Base-by-base conservation (phyloP, 2,329 filamentous ascomycete species). In the Fragosphaeria purpurea region DNA sequence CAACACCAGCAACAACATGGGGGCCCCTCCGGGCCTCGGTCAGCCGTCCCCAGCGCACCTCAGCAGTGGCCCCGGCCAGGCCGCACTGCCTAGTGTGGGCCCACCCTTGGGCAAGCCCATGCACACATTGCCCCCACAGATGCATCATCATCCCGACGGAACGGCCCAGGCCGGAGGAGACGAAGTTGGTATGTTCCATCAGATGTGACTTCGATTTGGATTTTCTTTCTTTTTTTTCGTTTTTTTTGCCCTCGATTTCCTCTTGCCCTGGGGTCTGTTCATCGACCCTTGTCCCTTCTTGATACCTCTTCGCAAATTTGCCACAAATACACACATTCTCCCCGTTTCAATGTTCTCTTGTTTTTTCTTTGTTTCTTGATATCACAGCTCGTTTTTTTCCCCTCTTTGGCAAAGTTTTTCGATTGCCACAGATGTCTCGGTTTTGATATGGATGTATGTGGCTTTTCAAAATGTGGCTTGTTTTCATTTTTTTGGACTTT, bases 111-210 rank as follows among this genome's bases (percentile, higher is more conserved):
- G 76, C 60, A 83, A 85, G 68, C 78, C 82, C 58, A 75, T 86
- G 67, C 71, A 74, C 58, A 76, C 73, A 66, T 81, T 90, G 80
- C 80, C 82, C 60, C 71, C 74, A 55, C 69, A 72, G 68, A 87
- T 93, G 69, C 89, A 88, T 67, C 82, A 89, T 68, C 82, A 88
- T 64, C 76, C 77, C 56, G 82, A 86, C 62, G 75, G 80, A 64
- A 76, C 72, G 65, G 75, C 75, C 61, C 79, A 80, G 65, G 77
- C 79, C 68, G 81, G 79, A 70, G 77, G 76, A 67, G 86, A 90
- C 64, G 88, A 93, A 80, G 89, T 89, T 83, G 89, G 89, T 95
- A 95, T 94, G 89, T 95, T 90, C 77, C 85, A 88, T 78, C 86
- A 89, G 76, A 88, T 93, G 83, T 93, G 82, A 88, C 77, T 58